Evolutionary conservation across 257 asterid species (phyloP).

Genomic region (Solanum bukasovii): DNA sequence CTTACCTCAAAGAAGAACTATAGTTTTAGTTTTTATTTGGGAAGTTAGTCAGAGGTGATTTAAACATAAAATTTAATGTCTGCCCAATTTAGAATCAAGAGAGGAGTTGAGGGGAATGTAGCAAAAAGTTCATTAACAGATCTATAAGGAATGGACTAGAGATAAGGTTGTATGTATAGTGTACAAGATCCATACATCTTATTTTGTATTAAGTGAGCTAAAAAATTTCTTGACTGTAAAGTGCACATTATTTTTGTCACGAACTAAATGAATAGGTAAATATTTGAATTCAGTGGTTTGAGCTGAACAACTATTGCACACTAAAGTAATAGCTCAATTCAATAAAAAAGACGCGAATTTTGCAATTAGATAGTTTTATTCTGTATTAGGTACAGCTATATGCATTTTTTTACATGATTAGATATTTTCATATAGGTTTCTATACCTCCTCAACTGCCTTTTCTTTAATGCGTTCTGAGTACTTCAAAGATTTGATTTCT

Average conservation of each 20-base stretch:
- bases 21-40: not conserved
- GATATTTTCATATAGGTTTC: not conserved
- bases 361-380: not conserved
- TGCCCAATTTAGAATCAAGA: not conserved
- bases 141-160: not conserved
- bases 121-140: not conserved
- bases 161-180: not conserved
- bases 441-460: conserved; percentile 89
- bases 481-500: conserved; percentile 65
- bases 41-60: not conserved
- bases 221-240: not conserved
- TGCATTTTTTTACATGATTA: not conserved
- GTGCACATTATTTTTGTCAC: not conserved
- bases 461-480: conserved; percentile 67
- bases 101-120: not conserved
- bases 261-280: not conserved
- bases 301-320: not conserved
- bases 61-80: not conserved
- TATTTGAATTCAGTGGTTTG: not conserved
- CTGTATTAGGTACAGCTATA: not conserved
- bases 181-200: not conserved
- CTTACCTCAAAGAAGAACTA: not conserved
- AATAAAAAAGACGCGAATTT: not conserved
- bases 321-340: not conserved
- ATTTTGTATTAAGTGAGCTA: not conserved